A percentile compares a stretch with the other conserved stretches of the same genome.
These are phyloP conservation scores for Diaporthe humulicola DNA, from an alignment of 2,329 filamentous ascomycete species.

Conservation along the genomic window DNA sequence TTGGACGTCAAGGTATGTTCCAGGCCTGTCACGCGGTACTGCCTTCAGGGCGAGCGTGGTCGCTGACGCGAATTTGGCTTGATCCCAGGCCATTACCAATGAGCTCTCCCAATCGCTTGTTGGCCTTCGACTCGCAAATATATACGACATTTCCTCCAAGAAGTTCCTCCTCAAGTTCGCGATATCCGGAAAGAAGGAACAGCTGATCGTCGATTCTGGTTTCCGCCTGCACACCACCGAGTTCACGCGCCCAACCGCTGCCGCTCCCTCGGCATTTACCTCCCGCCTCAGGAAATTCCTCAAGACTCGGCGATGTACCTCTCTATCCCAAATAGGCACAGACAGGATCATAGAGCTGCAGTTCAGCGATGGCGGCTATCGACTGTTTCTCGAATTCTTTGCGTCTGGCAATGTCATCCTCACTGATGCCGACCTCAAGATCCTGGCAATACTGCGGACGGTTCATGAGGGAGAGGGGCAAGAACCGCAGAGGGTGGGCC, in stretches of 20 bases:
- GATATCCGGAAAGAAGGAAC: slow-evolving; percentile 88
- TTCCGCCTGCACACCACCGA: slow-evolving; percentile 96
- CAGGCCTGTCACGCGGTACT: background rate
- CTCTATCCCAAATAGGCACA: slow-evolving; percentile 87
- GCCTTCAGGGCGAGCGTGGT: no score
- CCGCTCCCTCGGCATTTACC: slow-evolving; percentile 88
- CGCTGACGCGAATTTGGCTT: background rate
- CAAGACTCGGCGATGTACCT: slow-evolving; percentile 86
- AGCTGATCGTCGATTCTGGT: slow-evolving; percentile 92
- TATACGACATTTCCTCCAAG: slow-evolving; percentile 95
- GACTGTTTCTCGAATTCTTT: slow-evolving; percentile 94
- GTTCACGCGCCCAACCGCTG: slow-evolving; percentile 88
- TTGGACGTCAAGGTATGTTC: slow-evolving; percentile 76
- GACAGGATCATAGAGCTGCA: slow-evolving; percentile 93
- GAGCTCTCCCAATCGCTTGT: slow-evolving; percentile 86
- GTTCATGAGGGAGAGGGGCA: slow-evolving; percentile 87
- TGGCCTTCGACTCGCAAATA: slow-evolving; percentile 86
- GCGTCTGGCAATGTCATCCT: slow-evolving; percentile 95
- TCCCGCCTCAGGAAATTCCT: slow-evolving; percentile 87
- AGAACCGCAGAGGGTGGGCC: slow-evolving; percentile 82
- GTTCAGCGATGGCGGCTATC: slow-evolving; percentile 92
- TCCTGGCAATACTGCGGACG: slow-evolving; percentile 83
- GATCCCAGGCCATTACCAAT: slow-evolving; percentile 85
- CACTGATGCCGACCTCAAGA: slow-evolving; percentile 86
- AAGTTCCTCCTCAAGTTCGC: slow-evolving; percentile 97